phyloP scores from a whole-genome alignment of 2,329 filamentous ascomycete genomes.

The Sarocladiaceae sp. region DNA sequence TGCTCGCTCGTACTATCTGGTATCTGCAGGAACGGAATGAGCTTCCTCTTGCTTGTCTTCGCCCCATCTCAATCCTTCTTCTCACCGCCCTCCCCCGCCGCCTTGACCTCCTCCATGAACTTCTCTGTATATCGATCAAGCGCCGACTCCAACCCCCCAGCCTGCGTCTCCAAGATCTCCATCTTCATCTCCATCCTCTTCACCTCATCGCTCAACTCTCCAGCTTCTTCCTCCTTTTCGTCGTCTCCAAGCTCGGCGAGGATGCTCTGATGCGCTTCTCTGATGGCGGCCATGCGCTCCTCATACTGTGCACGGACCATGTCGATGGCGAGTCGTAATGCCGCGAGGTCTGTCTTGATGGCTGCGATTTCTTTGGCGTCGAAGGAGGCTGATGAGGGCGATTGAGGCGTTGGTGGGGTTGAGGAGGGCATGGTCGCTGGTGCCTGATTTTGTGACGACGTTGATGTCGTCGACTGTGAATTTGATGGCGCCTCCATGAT shows the following conservation, averaged over 20 bases:
- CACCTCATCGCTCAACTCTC: conserved; percentile 3
- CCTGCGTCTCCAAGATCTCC: conserved; percentile 9
- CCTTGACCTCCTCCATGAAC: conserved; percentile 2
- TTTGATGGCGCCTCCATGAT: not conserved
- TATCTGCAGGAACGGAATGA: too few species aligned
- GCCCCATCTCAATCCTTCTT: not conserved
- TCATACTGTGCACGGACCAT: conserved; percentile 5
- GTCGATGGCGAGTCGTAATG: conserved; percentile 1
- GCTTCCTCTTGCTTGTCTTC: not conserved
- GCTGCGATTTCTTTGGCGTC: conserved; percentile 1
- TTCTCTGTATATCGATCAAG: conserved; percentile 4
- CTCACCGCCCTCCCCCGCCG: not conserved
- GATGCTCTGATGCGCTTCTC: conserved; percentile 4
- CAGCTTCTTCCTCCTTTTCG: not conserved
- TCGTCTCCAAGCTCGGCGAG: not conserved
- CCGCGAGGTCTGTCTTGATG: conserved; percentile 5
- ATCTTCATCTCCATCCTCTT: conserved; percentile 10
- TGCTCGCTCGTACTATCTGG: too few species aligned
- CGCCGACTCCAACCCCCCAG: conserved; percentile 1
- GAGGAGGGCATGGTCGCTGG: not conserved
- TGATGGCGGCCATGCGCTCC: conserved; percentile 1
- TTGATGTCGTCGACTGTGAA: not conserved
- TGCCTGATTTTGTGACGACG: not conserved
- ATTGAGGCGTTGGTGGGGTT: not conserved
- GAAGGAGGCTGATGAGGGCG: not conserved